Percentiles rank a stretch among this genome's conserved stretches.
These are phyloP conservation scores for Penicillium salamii DNA, from an alignment of 495 filamentous ascomycete genomes.

Conservation along the genomic window DNA sequence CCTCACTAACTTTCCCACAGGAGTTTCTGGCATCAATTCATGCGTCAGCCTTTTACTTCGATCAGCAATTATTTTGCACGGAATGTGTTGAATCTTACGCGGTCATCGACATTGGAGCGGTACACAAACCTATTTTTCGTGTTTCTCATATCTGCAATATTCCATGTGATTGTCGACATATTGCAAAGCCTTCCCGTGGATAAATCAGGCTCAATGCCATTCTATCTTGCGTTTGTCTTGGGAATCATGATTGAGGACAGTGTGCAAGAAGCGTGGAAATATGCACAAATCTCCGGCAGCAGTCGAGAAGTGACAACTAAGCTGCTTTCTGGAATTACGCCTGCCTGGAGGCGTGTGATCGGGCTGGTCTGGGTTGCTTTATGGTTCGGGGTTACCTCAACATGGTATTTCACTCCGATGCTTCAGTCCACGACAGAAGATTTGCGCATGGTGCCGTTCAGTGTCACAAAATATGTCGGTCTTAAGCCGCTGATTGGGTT, in stretches of 20 bases:
- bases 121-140: slow-evolving; percentile 3
- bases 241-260: slow-evolving; percentile 11
- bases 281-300: background rate
- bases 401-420: slow-evolving; percentile 18
- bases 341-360: slow-evolving; percentile 1
- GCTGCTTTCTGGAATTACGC: background rate
- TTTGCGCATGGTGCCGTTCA: slow-evolving; percentile 14
- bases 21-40: slow-evolving; percentile 8
- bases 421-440: slow-evolving; percentile 8
- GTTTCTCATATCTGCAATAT: background rate
- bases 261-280: slow-evolving; percentile 3
- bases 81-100: background rate
- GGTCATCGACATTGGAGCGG: background rate
- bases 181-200: slow-evolving; percentile 1
- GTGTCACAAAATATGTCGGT: background rate
- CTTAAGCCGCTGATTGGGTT: background rate
- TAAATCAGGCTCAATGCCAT: slow-evolving; percentile 4
- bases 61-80: background rate
- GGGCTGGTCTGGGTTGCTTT: slow-evolving; percentile 8
- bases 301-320: background rate
- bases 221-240: slow-evolving; percentile 6
- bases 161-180: slow-evolving; percentile 4
- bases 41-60: slow-evolving; percentile 3
- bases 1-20: background rate
- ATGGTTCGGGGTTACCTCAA: slow-evolving; percentile 14